Evolutionary conservation across 305 asterid species (phyloP).

Genomic region (Fraxinus sp.): DNA sequence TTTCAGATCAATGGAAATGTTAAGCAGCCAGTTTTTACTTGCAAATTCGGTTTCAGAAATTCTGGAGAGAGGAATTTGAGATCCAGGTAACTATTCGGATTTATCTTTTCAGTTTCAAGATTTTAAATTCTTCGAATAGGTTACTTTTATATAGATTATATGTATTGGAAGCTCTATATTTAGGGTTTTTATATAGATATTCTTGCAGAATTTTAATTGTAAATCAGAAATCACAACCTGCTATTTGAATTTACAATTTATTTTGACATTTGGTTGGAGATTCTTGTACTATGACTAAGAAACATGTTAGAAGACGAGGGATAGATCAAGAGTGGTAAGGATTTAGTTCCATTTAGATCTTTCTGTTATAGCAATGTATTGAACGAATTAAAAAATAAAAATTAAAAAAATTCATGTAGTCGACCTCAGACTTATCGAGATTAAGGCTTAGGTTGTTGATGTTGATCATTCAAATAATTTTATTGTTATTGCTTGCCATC

Average conservation of each 20-base stretch:
- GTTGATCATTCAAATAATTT: background rate
- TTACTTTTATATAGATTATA: background rate
- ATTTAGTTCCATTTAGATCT: background rate
- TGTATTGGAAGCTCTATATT: no score
- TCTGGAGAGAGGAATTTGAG: constrained; percentile 59
- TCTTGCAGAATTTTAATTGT: no score
- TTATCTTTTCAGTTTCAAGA: background rate
- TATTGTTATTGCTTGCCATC: background rate
- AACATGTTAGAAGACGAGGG: no score
- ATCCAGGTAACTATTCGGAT: constrained; percentile 58
- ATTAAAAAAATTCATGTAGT: background rate
- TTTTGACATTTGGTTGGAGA: no score
- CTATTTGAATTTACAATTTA: no score
- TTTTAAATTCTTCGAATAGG: background rate
- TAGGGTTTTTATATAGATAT: background rate
- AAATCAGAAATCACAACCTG: no score
- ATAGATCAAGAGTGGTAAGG: background rate
- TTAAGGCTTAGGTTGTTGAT: background rate
- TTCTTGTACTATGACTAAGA: no score
- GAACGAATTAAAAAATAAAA: background rate
- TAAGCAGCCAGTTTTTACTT: constrained; percentile 80
- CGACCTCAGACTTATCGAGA: background rate
- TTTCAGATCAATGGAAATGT: constrained; percentile 92
- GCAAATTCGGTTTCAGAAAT: constrained; percentile 82
- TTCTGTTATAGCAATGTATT: background rate